Base-by-base conservation (phyloP, 495 filamentous ascomycete genomes). In the Penicillium crystallinum region DNA sequence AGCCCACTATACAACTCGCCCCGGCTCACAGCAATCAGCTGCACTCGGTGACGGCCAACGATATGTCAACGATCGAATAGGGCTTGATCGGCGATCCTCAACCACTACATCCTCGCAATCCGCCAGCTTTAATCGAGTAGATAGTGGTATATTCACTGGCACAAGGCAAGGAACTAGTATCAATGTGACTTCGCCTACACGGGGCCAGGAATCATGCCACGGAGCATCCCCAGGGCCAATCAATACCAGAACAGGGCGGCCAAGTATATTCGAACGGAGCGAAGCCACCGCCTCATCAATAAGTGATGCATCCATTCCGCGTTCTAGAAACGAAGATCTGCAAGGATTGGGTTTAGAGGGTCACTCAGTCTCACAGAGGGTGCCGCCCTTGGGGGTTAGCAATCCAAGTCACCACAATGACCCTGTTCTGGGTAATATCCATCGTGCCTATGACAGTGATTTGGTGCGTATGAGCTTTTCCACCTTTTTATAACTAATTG, bases 261-360 rank as follows among this genome's bases (percentile, higher is more conserved):
- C 33, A 17, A 42, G 36, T 9, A 34, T 47, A 2, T 58, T 52
- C 17, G 41, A 52, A 25, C 19, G 21, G 12, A 52, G 37, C 35
- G 47, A 48, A 15, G 14, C 18, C 29, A 52, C 48, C 7, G 17
- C 2, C 27, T 48, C 37, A 3, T 42, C 35, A 3, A 6, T 6
- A 14, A 58, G 52, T 33, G 47, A 55, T 25, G 6, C 33, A 30
- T 47, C 31, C 12, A 44, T 18, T 21, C 30, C 44, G 1, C 7
- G 14, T 3, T 4, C 31, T 17, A 12, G 37, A 15, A 1, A 18
- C 22, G 21, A 38, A 2, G 53, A 55, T 33, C 12, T 48, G 10
- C 49, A 48, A 11, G 49, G 43, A 30, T 30, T 52, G 23, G 19
- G 35, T 25, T 38, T 49, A 0, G 15, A 9, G 15, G 23, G 44